These are phyloP conservation scores for Sordariomycetes sp. DNA, from an alignment of 2,329 filamentous ascomycete species.

Conservation along the genomic window DNA sequence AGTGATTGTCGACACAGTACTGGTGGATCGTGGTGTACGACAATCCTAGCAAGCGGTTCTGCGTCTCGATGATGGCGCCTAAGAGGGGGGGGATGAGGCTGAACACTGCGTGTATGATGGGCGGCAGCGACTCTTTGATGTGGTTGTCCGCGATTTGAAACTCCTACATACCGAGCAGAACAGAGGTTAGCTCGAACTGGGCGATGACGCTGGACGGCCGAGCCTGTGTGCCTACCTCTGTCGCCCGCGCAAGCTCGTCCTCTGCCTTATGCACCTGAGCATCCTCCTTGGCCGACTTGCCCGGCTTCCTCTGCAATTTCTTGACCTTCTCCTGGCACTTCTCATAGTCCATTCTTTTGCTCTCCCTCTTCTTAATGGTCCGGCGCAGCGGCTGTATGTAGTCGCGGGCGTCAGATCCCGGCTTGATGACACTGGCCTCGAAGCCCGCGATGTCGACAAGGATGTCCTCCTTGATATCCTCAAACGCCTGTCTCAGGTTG, in stretches of 20 bases:
- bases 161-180: conserved; percentile 28
- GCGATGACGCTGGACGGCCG: neutral
- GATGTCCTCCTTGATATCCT: conserved; percentile 59
- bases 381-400: conserved; percentile 62
- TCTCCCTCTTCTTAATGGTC: conserved; percentile 74
- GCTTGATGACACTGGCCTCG: conserved; percentile 55
- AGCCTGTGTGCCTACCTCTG: conserved; percentile 35
- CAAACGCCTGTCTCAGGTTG: conserved; percentile 52
- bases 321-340: conserved; percentile 60
- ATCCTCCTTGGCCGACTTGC: conserved; percentile 61
- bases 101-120: conserved; percentile 56
- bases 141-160: conserved; percentile 66
- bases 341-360: conserved; percentile 72
- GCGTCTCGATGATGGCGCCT: conserved; percentile 57
- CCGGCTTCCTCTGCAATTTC: conserved; percentile 55
- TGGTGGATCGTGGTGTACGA: conserved; percentile 67
- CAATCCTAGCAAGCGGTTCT: conserved; percentile 64
- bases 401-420: conserved; percentile 56
- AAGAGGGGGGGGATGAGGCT: conserved; percentile 62
- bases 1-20: conserved; percentile 55
- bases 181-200: neutral
- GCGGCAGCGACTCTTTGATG: conserved; percentile 57
- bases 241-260: conserved; percentile 50
- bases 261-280: conserved; percentile 57
- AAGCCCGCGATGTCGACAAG: conserved; percentile 58